Evolutionary conservation across 306 rosid genomes (phyloP).

Genomic region (Rosa rugosa): DNA sequence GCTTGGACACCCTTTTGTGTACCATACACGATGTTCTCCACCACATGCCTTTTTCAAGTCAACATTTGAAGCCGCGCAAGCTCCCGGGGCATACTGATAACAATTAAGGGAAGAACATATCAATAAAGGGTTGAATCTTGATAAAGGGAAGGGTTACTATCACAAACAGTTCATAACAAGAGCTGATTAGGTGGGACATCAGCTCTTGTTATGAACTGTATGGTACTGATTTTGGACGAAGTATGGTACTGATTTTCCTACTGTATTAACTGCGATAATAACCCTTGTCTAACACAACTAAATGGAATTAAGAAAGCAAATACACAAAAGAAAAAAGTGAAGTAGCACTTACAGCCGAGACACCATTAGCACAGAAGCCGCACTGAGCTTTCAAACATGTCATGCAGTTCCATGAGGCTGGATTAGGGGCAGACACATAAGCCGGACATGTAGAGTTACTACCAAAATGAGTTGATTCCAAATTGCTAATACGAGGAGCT

Average conservation of each 20-base stretch:
- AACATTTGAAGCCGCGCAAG: conserved; percentile 58
- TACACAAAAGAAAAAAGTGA: not conserved
- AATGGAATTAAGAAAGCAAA: not conserved
- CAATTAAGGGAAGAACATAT: not conserved
- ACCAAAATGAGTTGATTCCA: conserved; percentile 60
- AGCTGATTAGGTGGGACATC: not conserved
- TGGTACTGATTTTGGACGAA: no score
- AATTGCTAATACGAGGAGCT: conserved; percentile 46
- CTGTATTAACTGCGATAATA: no score
- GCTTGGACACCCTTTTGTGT: conserved; percentile 72
- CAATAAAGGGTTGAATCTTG: not conserved
- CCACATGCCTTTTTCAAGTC: conserved; percentile 33
- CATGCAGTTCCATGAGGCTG: conserved; percentile 76
- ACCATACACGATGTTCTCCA: conserved; percentile 52
- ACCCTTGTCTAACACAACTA: not conserved
- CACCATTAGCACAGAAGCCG: conserved; percentile 55
- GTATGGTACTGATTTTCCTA: no score
- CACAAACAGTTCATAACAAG: not conserved
- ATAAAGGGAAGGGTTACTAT: not conserved
- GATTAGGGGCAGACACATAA: conserved; percentile 38
- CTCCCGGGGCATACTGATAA: conserved; percentile 64
- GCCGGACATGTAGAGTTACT: conserved; percentile 58
- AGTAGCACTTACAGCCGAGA: conserved; percentile 41
- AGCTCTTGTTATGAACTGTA: no score
- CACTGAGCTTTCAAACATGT: conserved; percentile 57